Base-by-base conservation (phyloP, 2,329 filamentous ascomycete genomes). In the Pseudocercospora pini-densiflorae region DNA sequence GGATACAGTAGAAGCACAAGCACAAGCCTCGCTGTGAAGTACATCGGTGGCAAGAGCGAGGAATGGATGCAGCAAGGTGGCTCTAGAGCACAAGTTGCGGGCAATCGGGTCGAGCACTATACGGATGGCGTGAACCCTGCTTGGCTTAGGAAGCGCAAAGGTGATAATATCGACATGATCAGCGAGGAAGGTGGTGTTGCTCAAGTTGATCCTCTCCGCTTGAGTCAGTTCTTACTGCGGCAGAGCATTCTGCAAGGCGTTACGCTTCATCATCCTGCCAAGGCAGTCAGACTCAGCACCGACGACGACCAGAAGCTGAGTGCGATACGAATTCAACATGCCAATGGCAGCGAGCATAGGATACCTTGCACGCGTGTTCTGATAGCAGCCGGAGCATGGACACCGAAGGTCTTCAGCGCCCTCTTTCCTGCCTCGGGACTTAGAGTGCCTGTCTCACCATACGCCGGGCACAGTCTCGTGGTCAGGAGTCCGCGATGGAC, bases 381-480 rank as follows among this genome's bases (percentile, higher is more conserved):
- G 16, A 83, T 94, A 66, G 81, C 90, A 0, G 86, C 90, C 0
- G 92, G 92, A 2, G 86, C 88, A 2, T 94, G 92, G 92, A 90
- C 90, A 0, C 84, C 87, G 0, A 78, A 79, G 33, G 87, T 92
- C n/a, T 90, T 92, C 74, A 71, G 79, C 1, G 79, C 81, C 0
- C 84, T 94, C 16, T 94, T 94, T 73, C 87, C 87, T 0, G 73
- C 77, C 0, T 84, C 89, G 0, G 74, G 73, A 2, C 73, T 84
- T 1, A 76, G 80, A 10, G 79, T 93, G 23, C 86, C 88, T 0
- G 81, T 93, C 49, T 80, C 81, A 2, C 83, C 87, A 19, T 80
- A 93, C 5, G 90, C 90, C 0, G 92, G 92, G 0, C 89, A 94
- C 77, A 92, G 90, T 19, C 79, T 94, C 8, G 85, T 93, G 2